These are phyloP conservation scores for Pythium biforme DNA, from an alignment of 352 stramenopile genomes.

Conservation along the genomic window DNA sequence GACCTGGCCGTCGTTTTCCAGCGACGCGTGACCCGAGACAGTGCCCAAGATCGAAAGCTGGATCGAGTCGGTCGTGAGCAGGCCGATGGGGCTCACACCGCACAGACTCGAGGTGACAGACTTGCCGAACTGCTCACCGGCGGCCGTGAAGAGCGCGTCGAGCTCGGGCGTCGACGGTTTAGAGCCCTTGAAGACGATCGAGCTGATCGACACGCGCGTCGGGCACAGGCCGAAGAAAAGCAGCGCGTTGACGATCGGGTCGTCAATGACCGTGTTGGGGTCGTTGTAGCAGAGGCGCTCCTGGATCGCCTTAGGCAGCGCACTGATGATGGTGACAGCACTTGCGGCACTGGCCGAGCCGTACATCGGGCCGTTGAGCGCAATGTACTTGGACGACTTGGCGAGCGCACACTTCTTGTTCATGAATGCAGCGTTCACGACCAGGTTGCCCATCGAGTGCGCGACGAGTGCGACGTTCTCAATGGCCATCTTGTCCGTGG, in stretches of 20 bases:
- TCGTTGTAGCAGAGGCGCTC: slow-evolving; percentile 22
- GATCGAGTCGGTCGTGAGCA: slow-evolving; percentile 26
- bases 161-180: slow-evolving; percentile 7
- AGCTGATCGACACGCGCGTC: slow-evolving; percentile 4
- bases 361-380: slow-evolving; percentile 36
- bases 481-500: slow-evolving; percentile 19
- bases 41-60: slow-evolving; percentile 6
- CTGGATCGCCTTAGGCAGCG: slow-evolving; percentile 10
- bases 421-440: slow-evolving; percentile 27
- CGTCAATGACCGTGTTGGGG: slow-evolving; percentile 4
- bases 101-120: slow-evolving; percentile 25
- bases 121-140: slow-evolving; percentile 3
- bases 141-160: slow-evolving; percentile 17
- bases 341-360: slow-evolving; percentile 30
- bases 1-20: slow-evolving; percentile 32
- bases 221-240: slow-evolving; percentile 16
- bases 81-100: slow-evolving; percentile 30
- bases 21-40: slow-evolving; percentile 6
- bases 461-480: slow-evolving; percentile 36
- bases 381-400: slow-evolving; percentile 40
- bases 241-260: slow-evolving; percentile 13
- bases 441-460: slow-evolving; percentile 57
- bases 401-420: slow-evolving; percentile 31
- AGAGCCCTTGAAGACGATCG: slow-evolving; percentile 7
- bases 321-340: slow-evolving; percentile 19